These are phyloP conservation scores for Penicillium paneum DNA, from an alignment of 2,329 filamentous ascomycete species.

Conservation along the genomic window DNA sequence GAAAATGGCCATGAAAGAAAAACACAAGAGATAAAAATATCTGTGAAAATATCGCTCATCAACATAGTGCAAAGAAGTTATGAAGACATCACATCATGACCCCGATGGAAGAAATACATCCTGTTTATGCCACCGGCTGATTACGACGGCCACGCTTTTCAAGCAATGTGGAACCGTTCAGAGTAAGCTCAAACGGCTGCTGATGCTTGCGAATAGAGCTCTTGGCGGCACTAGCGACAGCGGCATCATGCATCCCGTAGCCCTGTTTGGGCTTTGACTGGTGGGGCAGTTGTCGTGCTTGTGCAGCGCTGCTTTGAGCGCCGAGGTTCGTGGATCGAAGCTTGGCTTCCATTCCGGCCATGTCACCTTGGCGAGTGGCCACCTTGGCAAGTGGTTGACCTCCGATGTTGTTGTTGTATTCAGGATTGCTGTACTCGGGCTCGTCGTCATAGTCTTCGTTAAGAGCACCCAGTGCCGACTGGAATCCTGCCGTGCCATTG, in stretches of 20 bases:
- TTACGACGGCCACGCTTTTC: conserved; percentile 60
- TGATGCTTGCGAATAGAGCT: conserved; percentile 73
- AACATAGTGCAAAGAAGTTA: conserved; percentile 6
- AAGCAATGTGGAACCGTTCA: conserved; percentile 86
- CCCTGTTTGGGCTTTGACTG: conserved; percentile 55
- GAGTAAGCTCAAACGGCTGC: conserved; percentile 84
- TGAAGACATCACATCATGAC: conserved; percentile 8
- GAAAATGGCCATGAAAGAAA: neutral
- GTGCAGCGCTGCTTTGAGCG: conserved; percentile 58
- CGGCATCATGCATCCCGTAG: conserved; percentile 84
- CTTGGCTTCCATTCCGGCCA: conserved; percentile 77
- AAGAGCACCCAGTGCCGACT: conserved; percentile 60
- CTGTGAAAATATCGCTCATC: conserved; percentile 14
- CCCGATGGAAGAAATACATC: neutral
- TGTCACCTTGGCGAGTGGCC: conserved; percentile 58
- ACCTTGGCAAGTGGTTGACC: conserved; percentile 60
- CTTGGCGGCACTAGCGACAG: conserved; percentile 78
- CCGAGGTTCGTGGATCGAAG: conserved; percentile 78
- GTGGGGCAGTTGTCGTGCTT: conserved; percentile 57
- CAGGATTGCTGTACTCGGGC: conserved; percentile 49
- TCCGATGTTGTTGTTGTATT: conserved; percentile 53
- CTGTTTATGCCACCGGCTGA: conserved; percentile 28
- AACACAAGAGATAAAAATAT: conserved; percentile 4
- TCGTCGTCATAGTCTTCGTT: conserved; percentile 64
- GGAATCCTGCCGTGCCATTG: conserved; percentile 59